Base-by-base conservation (phyloP, 2,329 filamentous ascomycete genomes). In the Ciborinia camelliae region DNA sequence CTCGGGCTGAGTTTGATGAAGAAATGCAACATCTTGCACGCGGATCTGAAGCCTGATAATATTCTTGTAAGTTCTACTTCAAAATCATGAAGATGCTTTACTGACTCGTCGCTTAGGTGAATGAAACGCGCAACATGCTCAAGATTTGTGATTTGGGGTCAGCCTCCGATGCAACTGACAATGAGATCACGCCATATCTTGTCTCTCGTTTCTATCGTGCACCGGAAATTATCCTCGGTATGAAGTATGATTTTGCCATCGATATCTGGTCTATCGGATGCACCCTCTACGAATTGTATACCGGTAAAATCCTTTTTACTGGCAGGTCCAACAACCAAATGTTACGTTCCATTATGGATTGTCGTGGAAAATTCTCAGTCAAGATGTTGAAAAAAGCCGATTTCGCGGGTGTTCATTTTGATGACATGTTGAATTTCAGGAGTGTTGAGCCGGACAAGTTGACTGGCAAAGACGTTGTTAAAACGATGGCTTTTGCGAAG, bases 231-330 rank as follows among this genome's bases (percentile, higher is more conserved):
- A 97, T 99, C 67, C 84, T 99, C 4, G 95, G 95, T n/a, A 93
- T 97, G 81, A 90, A 90, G 12, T 97, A 96, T 76, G 92, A 97
- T 75, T 96, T 94, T 75, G 89, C 90, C 9, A 91, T 98, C 69
- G 95, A 99, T 76, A 91, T 97, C 82, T 99, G 95, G 95, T 96
- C 94, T 9, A 92, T 98, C 70, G 96, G 95, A 45, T 99, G 95
- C 78, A 99, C 95, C 0, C 82, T 98, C 37, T 99, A 96, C 77
- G 95, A 99, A 78, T 82, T 99, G 48, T 98, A 96, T 80, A 98
- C 95, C 0, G 95, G 95, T 73, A 97, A 97, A 77, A 98, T 99
- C 65, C 82, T 99, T 39, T 99, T 99, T 76, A 92, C 92, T 0
- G 95, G 95, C 66, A 86, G 91, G 69, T 95, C 91, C 79, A 99